A percentile compares a stretch with the other conserved stretches of the same genome.
Conservation (phyloP, 176 grass and related monocot species). For the Eleusine coracana region DNA sequence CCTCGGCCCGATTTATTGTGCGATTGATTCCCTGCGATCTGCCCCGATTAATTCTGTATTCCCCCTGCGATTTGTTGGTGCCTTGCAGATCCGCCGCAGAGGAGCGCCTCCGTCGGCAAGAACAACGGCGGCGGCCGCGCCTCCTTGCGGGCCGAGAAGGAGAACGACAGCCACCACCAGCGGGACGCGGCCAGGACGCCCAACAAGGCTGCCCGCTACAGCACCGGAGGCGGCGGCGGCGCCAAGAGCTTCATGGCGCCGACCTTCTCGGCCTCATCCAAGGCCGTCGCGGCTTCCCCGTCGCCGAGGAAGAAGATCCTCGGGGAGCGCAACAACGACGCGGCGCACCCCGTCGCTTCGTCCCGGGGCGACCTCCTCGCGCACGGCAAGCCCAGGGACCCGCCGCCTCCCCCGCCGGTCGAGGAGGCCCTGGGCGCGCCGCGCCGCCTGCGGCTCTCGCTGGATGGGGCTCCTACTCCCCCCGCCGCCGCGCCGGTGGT, state of each 20-base stretch:
- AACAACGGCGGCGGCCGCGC: constrained; percentile 9
- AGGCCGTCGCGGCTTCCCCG: constrained; percentile 52
- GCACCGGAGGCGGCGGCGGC: background rate
- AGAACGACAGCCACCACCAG: constrained; percentile 69
- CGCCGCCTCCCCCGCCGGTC: background rate
- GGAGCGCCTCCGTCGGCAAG: constrained; percentile 43
- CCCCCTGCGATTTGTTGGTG: background rate
- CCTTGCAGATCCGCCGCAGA: constrained; percentile 51
- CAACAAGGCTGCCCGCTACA: background rate
- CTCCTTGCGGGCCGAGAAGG: constrained; percentile 52
- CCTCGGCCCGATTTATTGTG: background rate
- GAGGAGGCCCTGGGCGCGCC: background rate
- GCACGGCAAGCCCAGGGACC: background rate
- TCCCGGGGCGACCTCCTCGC: constrained; percentile 35
- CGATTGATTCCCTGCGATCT: background rate
- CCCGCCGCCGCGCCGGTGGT: background rate
- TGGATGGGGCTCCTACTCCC: constrained; percentile 22
- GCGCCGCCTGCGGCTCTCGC: constrained; percentile 34
- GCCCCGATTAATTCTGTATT: background rate
- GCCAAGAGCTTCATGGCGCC: constrained; percentile 92
- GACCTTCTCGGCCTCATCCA: constrained; percentile 86
- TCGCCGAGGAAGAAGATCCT: constrained; percentile 67
- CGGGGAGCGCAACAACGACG: constrained; percentile 58
- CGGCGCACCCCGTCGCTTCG: constrained; percentile 2
- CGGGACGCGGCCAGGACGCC: constrained; percentile 26